Evolutionary conservation across 306 rosid species (phyloP), one percentile per base, ranked within the genome.

Genomic region (Herpetospermum pedunculosum): DNA sequence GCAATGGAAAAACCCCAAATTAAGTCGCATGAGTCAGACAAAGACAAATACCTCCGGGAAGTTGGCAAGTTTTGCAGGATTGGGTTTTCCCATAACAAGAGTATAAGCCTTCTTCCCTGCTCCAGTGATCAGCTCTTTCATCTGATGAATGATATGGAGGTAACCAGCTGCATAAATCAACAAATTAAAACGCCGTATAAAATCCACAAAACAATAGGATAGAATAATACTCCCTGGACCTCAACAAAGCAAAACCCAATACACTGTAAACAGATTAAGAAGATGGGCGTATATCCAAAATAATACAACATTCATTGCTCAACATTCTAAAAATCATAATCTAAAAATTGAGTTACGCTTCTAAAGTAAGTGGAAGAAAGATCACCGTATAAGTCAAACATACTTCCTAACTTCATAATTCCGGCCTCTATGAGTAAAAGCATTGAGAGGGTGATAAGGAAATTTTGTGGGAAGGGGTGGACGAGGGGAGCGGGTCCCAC

Each of bases 41-140:
- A 71, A 4, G 67, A 41, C 8, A 85, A 71, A 92, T 57, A 57
- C 98, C 98, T 90, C 97, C 8, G 98, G 97, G 74, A 90, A 93
- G 86, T 93, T 93, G 46, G 98, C 97, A 78, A 93, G 97, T 82
- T 93, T 93, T 73, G 97, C 98, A 58, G 98, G 97, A 80, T 90
- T 93, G 69, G 97, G 97, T 86, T 72, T 90, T 69, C 97, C 97
- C 90, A 93, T 85, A 83, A 89, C 97, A 83, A 86, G 81, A 16
- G 92, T 88, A 81, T 90, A 90, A 28, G 90, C 93, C 70, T 88
- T 93, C 83, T 93, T 90, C 55, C 98, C 97, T 14, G 97, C 92
- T 19, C 78, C 75, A 8, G 92, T 70, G 62, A 90, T 86, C 81
- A 93, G 88, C 65, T 87, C 97, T 76, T 79, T 90, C 92, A 93